Evolutionary conservation across 768 basidiomycete genomes (phyloP).

Genomic region (Lactarius psammicola): DNA sequence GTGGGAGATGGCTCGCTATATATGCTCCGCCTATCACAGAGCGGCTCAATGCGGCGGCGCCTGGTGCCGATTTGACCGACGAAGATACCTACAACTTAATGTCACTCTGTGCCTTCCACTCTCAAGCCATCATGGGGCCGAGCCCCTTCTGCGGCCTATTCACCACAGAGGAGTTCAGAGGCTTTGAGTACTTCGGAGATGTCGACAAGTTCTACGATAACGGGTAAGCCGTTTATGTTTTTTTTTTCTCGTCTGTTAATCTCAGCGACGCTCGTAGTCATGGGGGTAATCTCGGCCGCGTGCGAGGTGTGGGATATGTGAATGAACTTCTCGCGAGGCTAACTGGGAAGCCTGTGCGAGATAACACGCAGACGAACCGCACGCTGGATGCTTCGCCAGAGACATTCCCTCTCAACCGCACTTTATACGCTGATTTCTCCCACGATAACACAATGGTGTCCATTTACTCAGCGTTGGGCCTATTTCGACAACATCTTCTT

Average conservation of each 20-base stretch:
- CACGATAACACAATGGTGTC: conserved; percentile 87
- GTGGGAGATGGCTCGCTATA: conserved; percentile 50
- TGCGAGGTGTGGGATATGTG: conserved; percentile 84
- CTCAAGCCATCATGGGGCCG: conserved; percentile 46
- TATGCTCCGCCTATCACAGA: conserved; percentile 56
- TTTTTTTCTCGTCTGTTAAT: not conserved
- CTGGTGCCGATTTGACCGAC: conserved; percentile 57
- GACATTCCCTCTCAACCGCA: conserved; percentile 70
- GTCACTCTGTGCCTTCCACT: conserved; percentile 79
- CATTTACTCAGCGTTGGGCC: conserved; percentile 62
- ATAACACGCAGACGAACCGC: conserved; percentile 72
- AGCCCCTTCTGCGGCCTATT: conserved; percentile 80
- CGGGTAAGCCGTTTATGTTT: conserved; percentile 46
- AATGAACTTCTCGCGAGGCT: conserved; percentile 88
- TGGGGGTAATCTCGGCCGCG: conserved; percentile 64
- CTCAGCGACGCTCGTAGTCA: conserved; percentile 42
- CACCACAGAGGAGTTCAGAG: conserved; percentile 55
- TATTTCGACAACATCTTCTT: conserved; percentile 31
- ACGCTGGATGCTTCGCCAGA: conserved; percentile 61
- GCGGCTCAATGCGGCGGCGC: conserved; percentile 59
- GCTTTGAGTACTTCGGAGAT: conserved; percentile 69
- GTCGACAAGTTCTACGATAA: conserved; percentile 77
- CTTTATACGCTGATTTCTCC: conserved; percentile 75
- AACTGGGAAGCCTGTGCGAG: conserved; percentile 57
- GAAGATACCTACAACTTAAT: conserved; percentile 60